These are phyloP conservation scores for Lactifluus rugatus DNA, from an alignment of 768 basidiomycete genomes.

Conservation along the genomic window DNA sequence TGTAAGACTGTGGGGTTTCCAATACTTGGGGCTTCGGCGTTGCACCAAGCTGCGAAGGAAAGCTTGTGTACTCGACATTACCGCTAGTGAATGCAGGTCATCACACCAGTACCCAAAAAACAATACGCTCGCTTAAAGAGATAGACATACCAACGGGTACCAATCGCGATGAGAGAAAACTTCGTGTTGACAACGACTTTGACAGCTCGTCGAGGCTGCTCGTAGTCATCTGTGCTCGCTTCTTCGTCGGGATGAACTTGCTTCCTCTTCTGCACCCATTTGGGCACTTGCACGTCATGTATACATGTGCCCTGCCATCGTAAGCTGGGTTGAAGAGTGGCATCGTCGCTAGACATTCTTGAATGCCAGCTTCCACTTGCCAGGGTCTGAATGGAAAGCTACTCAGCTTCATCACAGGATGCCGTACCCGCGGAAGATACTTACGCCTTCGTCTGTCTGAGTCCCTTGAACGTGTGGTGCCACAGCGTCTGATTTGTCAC, in stretches of 20 bases:
- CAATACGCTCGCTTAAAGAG: not conserved
- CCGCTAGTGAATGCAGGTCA: slow-evolving; percentile 38
- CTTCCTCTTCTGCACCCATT: slow-evolving; percentile 73
- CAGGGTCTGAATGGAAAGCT: not conserved
- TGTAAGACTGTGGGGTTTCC: slow-evolving; percentile 52
- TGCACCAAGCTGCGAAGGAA: slow-evolving; percentile 54
- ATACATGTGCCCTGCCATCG: slow-evolving; percentile 74
- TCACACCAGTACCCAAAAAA: slow-evolving; percentile 1
- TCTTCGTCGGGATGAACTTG: slow-evolving; percentile 38
- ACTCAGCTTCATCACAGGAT: not conserved
- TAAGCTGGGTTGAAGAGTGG: slow-evolving; percentile 1
- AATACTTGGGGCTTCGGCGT: slow-evolving; percentile 52
- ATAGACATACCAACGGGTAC: slow-evolving; percentile 49
- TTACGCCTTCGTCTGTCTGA: slow-evolving; percentile 15
- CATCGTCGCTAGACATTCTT: slow-evolving; percentile 9
- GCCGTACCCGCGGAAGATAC: not conserved
- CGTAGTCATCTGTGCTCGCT: slow-evolving; percentile 33
- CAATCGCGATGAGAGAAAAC: slow-evolving; percentile 77
- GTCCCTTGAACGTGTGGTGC: slow-evolving; percentile 16
- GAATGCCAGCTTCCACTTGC: not conserved
- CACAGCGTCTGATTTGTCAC: slow-evolving; percentile 22
- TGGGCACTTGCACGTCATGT: slow-evolving; percentile 61
- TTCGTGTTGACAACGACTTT: slow-evolving; percentile 61
- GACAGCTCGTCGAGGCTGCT: slow-evolving; percentile 58
- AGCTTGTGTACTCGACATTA: slow-evolving; percentile 52